These are phyloP conservation scores for Fraxinus ornus DNA, from an alignment of 305 asterid species.

Conservation along the genomic window DNA sequence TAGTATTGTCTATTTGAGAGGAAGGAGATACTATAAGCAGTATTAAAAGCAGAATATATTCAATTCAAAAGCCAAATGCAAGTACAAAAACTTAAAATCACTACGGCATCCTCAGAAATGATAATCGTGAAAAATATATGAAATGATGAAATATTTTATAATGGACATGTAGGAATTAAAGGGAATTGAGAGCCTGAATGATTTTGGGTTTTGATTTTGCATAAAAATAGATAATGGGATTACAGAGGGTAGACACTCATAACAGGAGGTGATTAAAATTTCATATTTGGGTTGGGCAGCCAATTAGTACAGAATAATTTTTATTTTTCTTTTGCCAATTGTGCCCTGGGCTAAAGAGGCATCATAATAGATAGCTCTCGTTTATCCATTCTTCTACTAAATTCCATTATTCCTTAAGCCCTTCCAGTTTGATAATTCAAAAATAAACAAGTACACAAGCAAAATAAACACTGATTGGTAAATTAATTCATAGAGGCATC, in stretches of 20 bases:
- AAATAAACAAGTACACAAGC: not conserved
- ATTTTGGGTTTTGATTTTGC: not conserved
- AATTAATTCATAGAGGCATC: not conserved
- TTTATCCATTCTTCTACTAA: not conserved
- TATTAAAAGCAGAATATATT: not conserved
- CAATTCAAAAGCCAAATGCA: not conserved
- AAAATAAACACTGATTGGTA: not conserved
- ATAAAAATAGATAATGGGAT: not conserved
- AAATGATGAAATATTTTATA: not conserved
- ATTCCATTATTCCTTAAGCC: not conserved
- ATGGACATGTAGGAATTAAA: not conserved
- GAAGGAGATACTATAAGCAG: not conserved
- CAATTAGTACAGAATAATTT: not conserved
- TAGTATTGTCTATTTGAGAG: not conserved
- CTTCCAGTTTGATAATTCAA: not conserved
- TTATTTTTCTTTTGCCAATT: not conserved
- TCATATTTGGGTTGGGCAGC: not conserved
- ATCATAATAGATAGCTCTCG: not conserved
- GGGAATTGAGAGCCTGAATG: not conserved
- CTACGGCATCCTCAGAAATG: not conserved
- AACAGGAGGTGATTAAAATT: not conserved
- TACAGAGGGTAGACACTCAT: not conserved
- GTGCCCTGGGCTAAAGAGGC: not conserved
- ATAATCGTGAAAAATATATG: not conserved
- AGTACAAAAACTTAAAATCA: not conserved